phyloP scores from a whole-genome alignment of 202 grass and related monocot genomes.

The Dendrocalamus latiflorus region DNA sequence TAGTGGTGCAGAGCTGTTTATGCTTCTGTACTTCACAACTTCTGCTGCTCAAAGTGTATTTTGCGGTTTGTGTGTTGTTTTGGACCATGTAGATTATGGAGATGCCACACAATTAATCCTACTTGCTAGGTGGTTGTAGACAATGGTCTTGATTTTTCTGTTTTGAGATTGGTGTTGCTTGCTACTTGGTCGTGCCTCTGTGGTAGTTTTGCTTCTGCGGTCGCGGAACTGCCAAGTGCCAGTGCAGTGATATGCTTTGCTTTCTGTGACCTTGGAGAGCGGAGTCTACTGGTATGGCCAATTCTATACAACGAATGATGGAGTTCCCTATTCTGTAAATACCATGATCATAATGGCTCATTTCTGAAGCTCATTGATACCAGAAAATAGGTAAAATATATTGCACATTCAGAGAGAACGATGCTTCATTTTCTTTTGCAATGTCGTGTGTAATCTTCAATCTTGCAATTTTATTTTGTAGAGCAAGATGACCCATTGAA shows the following conservation, averaged over 20 bases:
- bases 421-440: background rate
- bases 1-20: background rate
- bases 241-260: background rate
- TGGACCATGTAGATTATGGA: background rate
- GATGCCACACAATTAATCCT: background rate
- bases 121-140: background rate
- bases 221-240: background rate
- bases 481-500: slow-evolving; percentile 80
- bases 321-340: background rate
- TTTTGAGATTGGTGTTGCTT: background rate
- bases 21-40: background rate
- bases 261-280: background rate
- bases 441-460: background rate
- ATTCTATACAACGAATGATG: background rate
- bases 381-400: background rate
- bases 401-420: background rate
- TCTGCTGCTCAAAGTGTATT: background rate
- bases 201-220: background rate
- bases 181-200: background rate
- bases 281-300: background rate
- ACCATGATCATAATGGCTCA: background rate
- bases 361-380: background rate
- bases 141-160: background rate
- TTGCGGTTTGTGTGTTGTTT: background rate
- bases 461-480: slow-evolving; percentile 28